Evolutionary conservation across 805 yeast species (phyloP).

Genomic region (Lipomyces yamanashiensis): DNA sequence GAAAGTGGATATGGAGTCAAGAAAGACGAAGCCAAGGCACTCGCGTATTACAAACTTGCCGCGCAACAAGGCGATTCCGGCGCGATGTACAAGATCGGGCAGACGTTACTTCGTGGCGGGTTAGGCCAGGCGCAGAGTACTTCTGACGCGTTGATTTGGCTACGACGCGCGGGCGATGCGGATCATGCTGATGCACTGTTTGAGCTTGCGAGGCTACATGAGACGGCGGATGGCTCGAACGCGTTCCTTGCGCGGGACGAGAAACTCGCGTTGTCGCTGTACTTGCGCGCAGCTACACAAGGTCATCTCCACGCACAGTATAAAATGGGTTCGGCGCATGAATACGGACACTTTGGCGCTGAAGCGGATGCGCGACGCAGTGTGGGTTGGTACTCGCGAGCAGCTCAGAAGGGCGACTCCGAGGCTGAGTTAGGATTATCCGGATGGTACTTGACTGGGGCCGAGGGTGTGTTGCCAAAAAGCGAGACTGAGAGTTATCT

Average conservation of each 20-base stretch:
- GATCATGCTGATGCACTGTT: conserved; percentile 61
- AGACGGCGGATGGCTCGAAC: conserved; percentile 45
- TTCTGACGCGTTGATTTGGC: conserved; percentile 56
- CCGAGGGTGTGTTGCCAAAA: conserved; percentile 59
- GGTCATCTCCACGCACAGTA: conserved; percentile 71
- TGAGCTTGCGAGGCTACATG: conserved; percentile 62
- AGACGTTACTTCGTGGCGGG: conserved; percentile 60
- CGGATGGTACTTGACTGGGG: conserved; percentile 83
- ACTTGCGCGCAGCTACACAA: conserved; percentile 61
- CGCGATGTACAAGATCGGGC: conserved; percentile 76
- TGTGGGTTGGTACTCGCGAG: conserved; percentile 74
- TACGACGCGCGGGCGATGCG: conserved; percentile 54
- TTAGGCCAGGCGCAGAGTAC: conserved; percentile 50
- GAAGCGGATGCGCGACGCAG: conserved; percentile 60
- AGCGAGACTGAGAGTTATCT: conserved; percentile 71
- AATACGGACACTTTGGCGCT: conserved; percentile 64
- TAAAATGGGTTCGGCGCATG: conserved; percentile 72
- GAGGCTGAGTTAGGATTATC: conserved; percentile 73
- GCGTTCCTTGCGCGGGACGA: conserved; percentile 34
- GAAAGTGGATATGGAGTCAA: conserved; percentile 66
- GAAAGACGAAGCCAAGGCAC: conserved; percentile 54
- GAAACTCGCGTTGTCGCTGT: conserved; percentile 56
- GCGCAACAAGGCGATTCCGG: conserved; percentile 65
- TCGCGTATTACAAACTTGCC: conserved; percentile 60
- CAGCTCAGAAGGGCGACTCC: conserved; percentile 64